Evolutionary conservation across 1,284 basidiomycete genomes (phyloP), one percentile per base, ranked within the genome.

Genomic region (Puccinia coronata): DNA sequence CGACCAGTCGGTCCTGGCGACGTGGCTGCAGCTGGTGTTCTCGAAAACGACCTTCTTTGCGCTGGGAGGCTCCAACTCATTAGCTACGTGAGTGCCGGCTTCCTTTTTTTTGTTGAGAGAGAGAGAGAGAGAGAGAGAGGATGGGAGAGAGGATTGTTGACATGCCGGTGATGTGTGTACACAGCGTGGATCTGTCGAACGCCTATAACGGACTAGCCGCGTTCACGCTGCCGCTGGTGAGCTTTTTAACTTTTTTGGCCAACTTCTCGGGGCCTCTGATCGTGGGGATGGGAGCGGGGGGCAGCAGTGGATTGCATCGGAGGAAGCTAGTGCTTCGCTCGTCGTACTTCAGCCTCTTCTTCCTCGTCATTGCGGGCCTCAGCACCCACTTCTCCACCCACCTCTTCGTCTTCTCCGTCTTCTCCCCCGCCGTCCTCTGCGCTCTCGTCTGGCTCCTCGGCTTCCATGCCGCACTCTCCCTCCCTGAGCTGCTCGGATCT

Each of bases 241-340:
- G 82, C 43, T n/a, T 82, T 57, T 80, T 83, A 47, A 83, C 83
- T 28, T 84, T 80, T 73, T 53, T 83, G 69, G 82, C 83, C 57
- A 84, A 84, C 79, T 84, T 83, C 61, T 82, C 84, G 49, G 82
- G 82, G 34, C 83, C 84, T 0, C 41, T 83, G 47, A 78, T 82
- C 47, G 59, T 71, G 41, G 36, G 81, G 31, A n/a, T 49, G 36
- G 41, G 6, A 63, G 59, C 18, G 12, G 18, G 59, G 12, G 9
- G 11, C 1, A 3, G 47, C 20, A 20, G 8, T 0, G 0, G 31
- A 25, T 39, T 28, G 18, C 31, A 34, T 34, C 1, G 1, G 12
- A 39, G 59, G 3, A 77, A 67, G 25, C 18, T 73, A 12, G 2
- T 55, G 20, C 4, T 51, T 82, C 82, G 5, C 49, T 84, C 63